Evolutionary conservation across 169 alveolate species (phyloP), one percentile per base, ranked within the genome.

Genomic region (Cyclospora cayetanensis): DNA sequence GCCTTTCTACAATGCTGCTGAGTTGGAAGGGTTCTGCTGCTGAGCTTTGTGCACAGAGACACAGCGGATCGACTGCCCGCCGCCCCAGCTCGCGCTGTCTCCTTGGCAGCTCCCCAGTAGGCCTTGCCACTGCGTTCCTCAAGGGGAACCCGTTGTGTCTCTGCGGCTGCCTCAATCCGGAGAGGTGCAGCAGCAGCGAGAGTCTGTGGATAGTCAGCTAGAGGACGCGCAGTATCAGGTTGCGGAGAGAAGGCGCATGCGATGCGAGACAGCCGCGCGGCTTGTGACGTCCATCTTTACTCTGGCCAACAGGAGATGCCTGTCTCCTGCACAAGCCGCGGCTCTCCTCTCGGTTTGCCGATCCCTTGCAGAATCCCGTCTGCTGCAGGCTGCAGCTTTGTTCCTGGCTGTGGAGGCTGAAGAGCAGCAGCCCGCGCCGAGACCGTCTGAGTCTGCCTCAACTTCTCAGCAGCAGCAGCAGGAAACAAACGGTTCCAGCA

Each of bases 71-170:
- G 84, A 41, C 84, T 72, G 84, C 34, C 60, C 84, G 39, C 1
- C 84, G 4, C 60, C 60, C 9, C 60, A 35, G 25, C 63, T 72
- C 34, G 60, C 84, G 29, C 52, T 72, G 34, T 7, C 84, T 34
- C 84, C 84, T 4, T 72, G 84, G 84, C 84, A 72, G 84, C 60
- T 27, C 18, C 84, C 84, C 29, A 72, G 84, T 60, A 72, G 52
- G 27, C 29, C 29, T 37, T 72, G 84, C 84, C n/a, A 60, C 84
- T 72, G 84, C 37, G 34, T 39, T 31, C 41, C 55, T 18, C 20
- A 60, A 60, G 15, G 55, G 60, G 35, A 72, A 20, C 46, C 0
- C 0, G 63, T n/a, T 2, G 63, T 50, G 1, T 50, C 9, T n/a
- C 22, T 50, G 7, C 63, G 0, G 12, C 63, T n/a, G n/a, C n/a